These are phyloP conservation scores for Venturia aucupariae DNA, from an alignment of 2,329 filamentous ascomycete species.

Conservation along the genomic window DNA sequence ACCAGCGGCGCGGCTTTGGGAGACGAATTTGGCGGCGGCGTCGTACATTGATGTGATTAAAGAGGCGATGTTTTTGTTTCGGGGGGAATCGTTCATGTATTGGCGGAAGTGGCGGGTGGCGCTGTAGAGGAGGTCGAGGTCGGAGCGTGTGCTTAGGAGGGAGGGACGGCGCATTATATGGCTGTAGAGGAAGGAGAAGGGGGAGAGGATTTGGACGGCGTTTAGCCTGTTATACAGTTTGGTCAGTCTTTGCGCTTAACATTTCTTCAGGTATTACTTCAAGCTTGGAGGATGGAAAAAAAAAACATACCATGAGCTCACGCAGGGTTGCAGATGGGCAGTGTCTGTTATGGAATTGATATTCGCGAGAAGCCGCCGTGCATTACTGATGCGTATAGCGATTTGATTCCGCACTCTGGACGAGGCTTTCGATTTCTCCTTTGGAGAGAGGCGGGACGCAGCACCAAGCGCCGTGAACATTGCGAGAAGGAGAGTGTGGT, in stretches of 20 bases:
- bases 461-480: constrained; percentile 8
- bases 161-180: constrained; percentile 7
- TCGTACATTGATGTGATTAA: constrained; percentile 8
- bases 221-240: neutral
- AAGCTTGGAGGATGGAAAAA: neutral
- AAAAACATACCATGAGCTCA: neutral
- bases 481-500: constrained; percentile 4
- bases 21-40: neutral
- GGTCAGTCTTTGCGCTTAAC: neutral
- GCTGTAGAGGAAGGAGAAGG: constrained; percentile 8
- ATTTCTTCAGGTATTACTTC: no score
- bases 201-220: neutral
- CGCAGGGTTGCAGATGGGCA: neutral
- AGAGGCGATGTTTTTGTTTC: constrained; percentile 2
- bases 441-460: constrained; percentile 2
- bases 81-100: neutral
- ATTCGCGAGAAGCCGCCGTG: neutral
- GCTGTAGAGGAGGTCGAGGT: constrained; percentile 11
- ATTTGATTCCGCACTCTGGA: constrained; percentile 4
- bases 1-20: neutral
- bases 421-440: neutral
- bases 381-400: constrained; percentile 4
- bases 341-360: constrained; percentile 2
- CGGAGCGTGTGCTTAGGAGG: constrained; percentile 5
- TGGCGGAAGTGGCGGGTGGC: constrained; percentile 5